A percentile compares a stretch with the other conserved stretches of the same genome.
phyloP scores from a whole-genome alignment of 2,329 filamentous ascomycete genomes.

The Drechslerella dactyloides region DNA sequence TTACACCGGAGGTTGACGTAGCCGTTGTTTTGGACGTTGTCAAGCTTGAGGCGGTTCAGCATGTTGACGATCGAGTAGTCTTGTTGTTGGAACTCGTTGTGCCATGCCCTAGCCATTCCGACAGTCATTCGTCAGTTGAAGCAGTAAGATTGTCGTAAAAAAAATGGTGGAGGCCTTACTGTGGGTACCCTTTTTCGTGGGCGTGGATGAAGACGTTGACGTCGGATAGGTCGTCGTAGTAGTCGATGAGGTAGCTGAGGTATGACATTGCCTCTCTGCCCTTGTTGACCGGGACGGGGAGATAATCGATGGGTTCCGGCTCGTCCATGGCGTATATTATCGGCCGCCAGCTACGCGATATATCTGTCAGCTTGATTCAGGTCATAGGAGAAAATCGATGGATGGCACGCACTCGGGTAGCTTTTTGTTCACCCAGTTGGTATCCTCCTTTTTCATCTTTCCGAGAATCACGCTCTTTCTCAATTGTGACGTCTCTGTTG shows the following conservation, averaged over 20 bases:
- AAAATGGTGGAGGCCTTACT: too few relatives aligned
- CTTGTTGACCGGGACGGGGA: conserved; percentile 66
- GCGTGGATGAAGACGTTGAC: conserved; percentile 68
- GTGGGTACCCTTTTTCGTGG: conserved; percentile 58
- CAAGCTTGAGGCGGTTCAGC: conserved; percentile 63
- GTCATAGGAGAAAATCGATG: not conserved
- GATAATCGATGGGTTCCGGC: conserved; percentile 52
- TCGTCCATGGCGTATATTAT: conserved; percentile 65
- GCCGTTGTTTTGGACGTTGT: conserved; percentile 63
- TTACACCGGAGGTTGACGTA: conserved; percentile 69
- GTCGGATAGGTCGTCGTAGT: conserved; percentile 67
- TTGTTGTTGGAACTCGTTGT: conserved; percentile 65
- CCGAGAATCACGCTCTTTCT: conserved; percentile 45
- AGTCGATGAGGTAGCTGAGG: conserved; percentile 68
- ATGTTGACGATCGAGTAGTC: conserved; percentile 61
- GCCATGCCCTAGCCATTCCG: conserved; percentile 61
- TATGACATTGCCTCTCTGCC: conserved; percentile 70
- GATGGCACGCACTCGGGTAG: conserved; percentile 17
- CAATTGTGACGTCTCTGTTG: not conserved
- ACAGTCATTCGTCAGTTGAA: too few relatives aligned
- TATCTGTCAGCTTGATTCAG: not conserved
- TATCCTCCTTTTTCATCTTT: conserved; percentile 21
- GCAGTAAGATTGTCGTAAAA: too few relatives aligned
- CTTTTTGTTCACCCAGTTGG: conserved; percentile 29
- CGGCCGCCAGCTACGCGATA: conserved; percentile 53